These are phyloP conservation scores for Quercus lobata DNA, from an alignment of 331 rosid genomes.

Conservation along the genomic window DNA sequence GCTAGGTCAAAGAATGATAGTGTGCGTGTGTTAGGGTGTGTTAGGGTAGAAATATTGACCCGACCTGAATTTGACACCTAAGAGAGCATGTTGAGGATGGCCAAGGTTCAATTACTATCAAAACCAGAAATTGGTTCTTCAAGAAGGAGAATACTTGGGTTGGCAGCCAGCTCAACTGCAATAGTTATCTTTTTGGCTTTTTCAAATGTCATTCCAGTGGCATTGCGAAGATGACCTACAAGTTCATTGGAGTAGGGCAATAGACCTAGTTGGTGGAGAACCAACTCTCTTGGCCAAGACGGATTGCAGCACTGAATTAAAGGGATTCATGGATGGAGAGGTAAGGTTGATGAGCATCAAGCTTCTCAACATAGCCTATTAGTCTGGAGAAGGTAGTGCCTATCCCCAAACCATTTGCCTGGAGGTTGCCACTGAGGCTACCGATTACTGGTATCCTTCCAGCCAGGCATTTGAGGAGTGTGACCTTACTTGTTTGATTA, in stretches of 20 bases:
- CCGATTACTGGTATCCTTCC: background rate
- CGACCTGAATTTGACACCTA: too few relatives aligned
- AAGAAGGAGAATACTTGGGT: constrained; percentile 7
- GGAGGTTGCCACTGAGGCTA: background rate
- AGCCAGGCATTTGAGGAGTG: constrained; percentile 1
- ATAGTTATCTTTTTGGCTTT: constrained; percentile 8
- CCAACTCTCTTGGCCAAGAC: constrained; percentile 3
- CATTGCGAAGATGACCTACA: background rate
- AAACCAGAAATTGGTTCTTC: constrained; percentile 1
- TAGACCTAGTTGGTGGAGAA: constrained; percentile 1
- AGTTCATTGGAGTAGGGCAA: constrained; percentile 4
- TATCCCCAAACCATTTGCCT: background rate
- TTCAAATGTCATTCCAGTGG: background rate
- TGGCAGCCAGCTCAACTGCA: constrained; percentile 6
- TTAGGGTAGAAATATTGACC: too few relatives aligned
- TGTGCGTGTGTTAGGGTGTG: too few relatives aligned
- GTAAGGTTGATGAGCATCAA: constrained; percentile 10
- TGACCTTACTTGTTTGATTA: background rate
- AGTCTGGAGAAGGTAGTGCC: background rate
- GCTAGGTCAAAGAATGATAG: too few relatives aligned
- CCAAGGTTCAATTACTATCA: background rate
- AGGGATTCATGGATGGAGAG: constrained; percentile 6
- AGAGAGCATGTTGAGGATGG: too few relatives aligned
- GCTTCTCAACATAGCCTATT: constrained; percentile 6
- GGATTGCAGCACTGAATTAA: background rate